These are phyloP conservation scores for Trichosanthes cucumerina DNA, from an alignment of 306 rosid genomes.

Conservation along the genomic window DNA sequence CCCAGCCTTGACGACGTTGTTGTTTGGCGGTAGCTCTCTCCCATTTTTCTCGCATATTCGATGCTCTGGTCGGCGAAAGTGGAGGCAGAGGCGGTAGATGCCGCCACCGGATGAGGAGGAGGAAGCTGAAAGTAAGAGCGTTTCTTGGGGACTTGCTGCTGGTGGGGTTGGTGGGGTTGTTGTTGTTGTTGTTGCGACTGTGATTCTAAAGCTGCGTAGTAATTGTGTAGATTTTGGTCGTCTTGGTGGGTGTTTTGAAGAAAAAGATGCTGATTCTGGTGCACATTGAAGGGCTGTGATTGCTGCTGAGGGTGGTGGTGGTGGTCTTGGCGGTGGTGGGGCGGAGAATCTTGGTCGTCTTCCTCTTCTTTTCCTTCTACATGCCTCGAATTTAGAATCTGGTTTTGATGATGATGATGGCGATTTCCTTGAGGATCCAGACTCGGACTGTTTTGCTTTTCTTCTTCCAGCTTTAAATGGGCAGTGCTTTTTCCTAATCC, in stretches of 20 bases:
- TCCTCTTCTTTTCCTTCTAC: constrained; percentile 14
- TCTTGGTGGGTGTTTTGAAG: constrained; percentile 4
- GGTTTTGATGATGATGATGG: constrained; percentile 14
- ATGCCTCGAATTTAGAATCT: constrained; percentile 8
- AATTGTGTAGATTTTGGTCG: constrained; percentile 4
- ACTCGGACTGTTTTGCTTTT: constrained; percentile 12
- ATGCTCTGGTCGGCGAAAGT: constrained; percentile 13
- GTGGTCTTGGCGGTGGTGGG: constrained; percentile 11
- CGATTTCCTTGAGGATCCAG: constrained; percentile 17
- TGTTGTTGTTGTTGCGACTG: not conserved
- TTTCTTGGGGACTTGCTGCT: not conserved
- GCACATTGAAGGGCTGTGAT: constrained; percentile 8
- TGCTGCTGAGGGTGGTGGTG: not conserved
- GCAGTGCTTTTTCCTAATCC: not conserved
- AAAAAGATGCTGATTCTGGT: constrained; percentile 13
- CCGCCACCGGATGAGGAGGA: constrained; percentile 7
- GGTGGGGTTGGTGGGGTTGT: not conserved
- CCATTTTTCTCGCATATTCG: constrained; percentile 22
- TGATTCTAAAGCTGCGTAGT: constrained; percentile 9
- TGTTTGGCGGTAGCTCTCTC: constrained; percentile 10
- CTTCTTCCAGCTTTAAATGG: constrained; percentile 22
- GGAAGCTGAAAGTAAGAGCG: constrained; percentile 8
- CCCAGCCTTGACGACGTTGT: constrained; percentile 12
- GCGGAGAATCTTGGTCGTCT: constrained; percentile 14
- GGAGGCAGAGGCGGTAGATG: constrained; percentile 3